Conservation (phyloP, 495 filamentous ascomycete species). For the Peziza echinospora region DNA sequence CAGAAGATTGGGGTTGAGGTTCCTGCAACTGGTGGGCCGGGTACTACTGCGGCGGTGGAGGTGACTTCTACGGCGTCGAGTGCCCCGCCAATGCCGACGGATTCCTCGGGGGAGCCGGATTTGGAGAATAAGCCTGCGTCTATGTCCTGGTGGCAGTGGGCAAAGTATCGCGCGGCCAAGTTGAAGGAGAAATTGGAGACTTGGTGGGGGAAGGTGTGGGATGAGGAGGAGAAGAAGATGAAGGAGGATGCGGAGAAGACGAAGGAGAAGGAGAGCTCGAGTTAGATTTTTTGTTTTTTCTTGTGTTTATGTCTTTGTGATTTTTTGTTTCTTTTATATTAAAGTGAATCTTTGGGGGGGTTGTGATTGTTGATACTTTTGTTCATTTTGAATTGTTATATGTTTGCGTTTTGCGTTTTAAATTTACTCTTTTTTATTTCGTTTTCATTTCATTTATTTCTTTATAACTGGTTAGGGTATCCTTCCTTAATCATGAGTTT, state of each 20-base stretch:
- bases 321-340: neutral
- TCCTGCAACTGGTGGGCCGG: slow-evolving; percentile 10
- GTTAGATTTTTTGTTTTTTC: neutral
- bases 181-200: slow-evolving; percentile 15
- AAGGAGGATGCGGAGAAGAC: neutral
- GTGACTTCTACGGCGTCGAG: slow-evolving; percentile 4
- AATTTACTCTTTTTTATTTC: too few species aligned
- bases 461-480: too few species aligned
- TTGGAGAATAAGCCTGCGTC: neutral
- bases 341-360: neutral
- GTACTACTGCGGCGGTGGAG: neutral
- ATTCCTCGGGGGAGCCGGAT: neutral
- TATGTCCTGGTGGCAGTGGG: slow-evolving; percentile 11
- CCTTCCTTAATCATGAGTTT: too few species aligned
- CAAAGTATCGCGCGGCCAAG: slow-evolving; percentile 13
- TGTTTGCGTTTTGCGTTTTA: too few species aligned
- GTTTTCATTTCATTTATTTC: too few species aligned
- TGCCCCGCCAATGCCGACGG: slow-evolving; percentile 9
- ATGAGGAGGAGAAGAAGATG: slow-evolving; percentile 1
- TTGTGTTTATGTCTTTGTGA: neutral
- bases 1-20: slow-evolving; percentile 4
- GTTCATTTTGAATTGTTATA: neutral
- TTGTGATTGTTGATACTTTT: neutral
- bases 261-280: neutral
- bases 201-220: slow-evolving; percentile 16